Evolutionary conservation across 148 eudicot species (phyloP), one percentile per base, ranked within the genome.

Genomic region (Chenopodium berlandieri): DNA sequence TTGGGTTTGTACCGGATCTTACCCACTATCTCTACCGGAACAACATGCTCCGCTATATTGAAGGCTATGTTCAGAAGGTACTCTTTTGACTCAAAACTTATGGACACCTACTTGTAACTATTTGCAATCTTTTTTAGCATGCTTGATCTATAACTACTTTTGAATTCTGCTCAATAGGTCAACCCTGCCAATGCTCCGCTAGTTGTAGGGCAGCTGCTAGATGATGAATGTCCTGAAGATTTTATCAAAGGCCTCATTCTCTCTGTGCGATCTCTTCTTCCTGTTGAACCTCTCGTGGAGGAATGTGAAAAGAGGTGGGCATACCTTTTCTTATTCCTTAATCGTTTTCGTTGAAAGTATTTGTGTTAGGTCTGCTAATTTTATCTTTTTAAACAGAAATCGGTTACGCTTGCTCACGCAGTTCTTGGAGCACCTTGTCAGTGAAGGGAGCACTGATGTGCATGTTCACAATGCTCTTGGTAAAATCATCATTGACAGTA

Each of bases 181-280:
- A 95, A 93, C 79, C 98, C 98, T 71, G 88, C 92, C 81, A 95
- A 95, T 91, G 98, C 98, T 73, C 98, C 98, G 25, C 80, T 90
- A 86, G 98, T 93, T 84, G 98, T 95, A 11, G 98, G 98, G 75
- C 98, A 95, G 82, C 92, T 95, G 60, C 85, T 95, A 62, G 98
- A 95, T 86, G 98, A 95, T 82, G 98, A 95, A 84, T 95, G 98
- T 40, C 98, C 98, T 77, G 98, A 95, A 86, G 98, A 95, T 88
- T 95, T 95, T 79, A 95, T 95, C 52, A 95, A 95, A 88, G 98
- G 98, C 78, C 86, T 95, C 77, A 95, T 95, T 80, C 91, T 95
- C 46, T 95, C 98, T 47, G 98, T 95, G 48, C 94, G 98, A 40
- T 95, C 98, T 75, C 91, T 95, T 80, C 98, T 95, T 84, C 98